A percentile compares a stretch with the other conserved stretches of the same genome.
These are phyloP conservation scores for Geotrichum candidum DNA, from an alignment of 1,139 yeast genomes.

Conservation along the genomic window DNA sequence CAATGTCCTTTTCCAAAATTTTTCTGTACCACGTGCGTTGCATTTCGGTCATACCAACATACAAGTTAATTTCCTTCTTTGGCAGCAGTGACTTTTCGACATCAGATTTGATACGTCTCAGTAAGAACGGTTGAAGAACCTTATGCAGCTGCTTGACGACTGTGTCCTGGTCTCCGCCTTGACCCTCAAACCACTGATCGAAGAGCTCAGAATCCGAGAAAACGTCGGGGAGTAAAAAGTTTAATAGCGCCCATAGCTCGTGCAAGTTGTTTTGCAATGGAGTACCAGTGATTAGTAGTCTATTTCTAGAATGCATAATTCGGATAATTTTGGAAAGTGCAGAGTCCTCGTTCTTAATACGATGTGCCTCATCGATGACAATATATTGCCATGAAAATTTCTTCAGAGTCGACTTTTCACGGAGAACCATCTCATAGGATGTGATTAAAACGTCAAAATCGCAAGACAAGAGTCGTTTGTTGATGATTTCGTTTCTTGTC, in stretches of 20 bases:
- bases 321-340: constrained; percentile 86
- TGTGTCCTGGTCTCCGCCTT: constrained; percentile 54
- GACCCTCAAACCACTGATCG: constrained; percentile 76
- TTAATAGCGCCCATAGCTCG: constrained; percentile 91
- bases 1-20: constrained; percentile 84
- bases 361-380: constrained; percentile 92
- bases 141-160: constrained; percentile 83
- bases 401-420: constrained; percentile 74
- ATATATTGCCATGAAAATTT: constrained; percentile 91
- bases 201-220: constrained; percentile 86
- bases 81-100: constrained; percentile 89
- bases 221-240: constrained; percentile 88
- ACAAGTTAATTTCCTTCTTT: constrained; percentile 81
- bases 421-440: constrained; percentile 86
- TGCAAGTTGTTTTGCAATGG: constrained; percentile 92
- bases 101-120: constrained; percentile 86
- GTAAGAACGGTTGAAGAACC: constrained; percentile 76
- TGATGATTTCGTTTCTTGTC: constrained; percentile 56
- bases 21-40: constrained; percentile 87
- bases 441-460: constrained; percentile 86
- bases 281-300: constrained; percentile 89
- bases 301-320: constrained; percentile 73
- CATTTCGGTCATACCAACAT: constrained; percentile 93
- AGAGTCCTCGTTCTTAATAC: constrained; percentile 91
- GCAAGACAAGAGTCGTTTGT: constrained; percentile 55